Conservation (phyloP, 768 basidiomycete species). For the Cyclocybe cylindracea region DNA sequence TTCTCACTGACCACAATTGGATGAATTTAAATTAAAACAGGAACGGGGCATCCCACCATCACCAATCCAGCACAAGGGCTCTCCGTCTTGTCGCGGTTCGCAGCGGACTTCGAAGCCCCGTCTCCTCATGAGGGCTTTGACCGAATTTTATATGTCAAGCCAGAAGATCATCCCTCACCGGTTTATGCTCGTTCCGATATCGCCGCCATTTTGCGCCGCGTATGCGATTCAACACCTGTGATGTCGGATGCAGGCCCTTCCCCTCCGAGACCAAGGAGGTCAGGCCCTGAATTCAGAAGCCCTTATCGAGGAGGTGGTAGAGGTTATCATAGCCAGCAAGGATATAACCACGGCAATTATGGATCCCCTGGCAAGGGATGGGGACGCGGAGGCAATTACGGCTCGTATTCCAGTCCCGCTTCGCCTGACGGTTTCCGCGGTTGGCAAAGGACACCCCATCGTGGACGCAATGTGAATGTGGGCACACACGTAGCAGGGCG, state of each 20-base stretch:
- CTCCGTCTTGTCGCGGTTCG: constrained; percentile 65
- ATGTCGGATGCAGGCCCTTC: constrained; percentile 10
- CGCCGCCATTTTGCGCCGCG: constrained; percentile 48
- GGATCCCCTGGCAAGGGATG: constrained; percentile 10
- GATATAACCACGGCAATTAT: neutral
- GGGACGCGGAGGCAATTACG: constrained; percentile 16
- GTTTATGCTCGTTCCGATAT: constrained; percentile 56
- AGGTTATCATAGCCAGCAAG: constrained; percentile 19
- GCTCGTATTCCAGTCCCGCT: constrained; percentile 2
- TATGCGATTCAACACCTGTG: constrained; percentile 45
- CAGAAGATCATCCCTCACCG: constrained; percentile 39
- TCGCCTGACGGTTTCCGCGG: constrained; percentile 11
- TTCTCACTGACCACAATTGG: neutral
- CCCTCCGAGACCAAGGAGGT: constrained; percentile 8
- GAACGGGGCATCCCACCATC: constrained; percentile 78
- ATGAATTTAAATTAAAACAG: constrained; percentile 34
- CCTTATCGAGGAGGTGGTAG: constrained; percentile 17
- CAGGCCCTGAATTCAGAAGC: neutral
- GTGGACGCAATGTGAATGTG: constrained; percentile 18
- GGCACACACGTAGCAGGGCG: constrained; percentile 11
- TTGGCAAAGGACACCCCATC: constrained; percentile 14
- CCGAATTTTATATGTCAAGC: constrained; percentile 50
- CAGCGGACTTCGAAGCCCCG: constrained; percentile 59
- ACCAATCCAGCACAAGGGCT: constrained; percentile 57
- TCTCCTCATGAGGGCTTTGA: constrained; percentile 63